Conservation (phyloP, 1,139 yeast species). For the Debaryomycetaceae sp. region DNA sequence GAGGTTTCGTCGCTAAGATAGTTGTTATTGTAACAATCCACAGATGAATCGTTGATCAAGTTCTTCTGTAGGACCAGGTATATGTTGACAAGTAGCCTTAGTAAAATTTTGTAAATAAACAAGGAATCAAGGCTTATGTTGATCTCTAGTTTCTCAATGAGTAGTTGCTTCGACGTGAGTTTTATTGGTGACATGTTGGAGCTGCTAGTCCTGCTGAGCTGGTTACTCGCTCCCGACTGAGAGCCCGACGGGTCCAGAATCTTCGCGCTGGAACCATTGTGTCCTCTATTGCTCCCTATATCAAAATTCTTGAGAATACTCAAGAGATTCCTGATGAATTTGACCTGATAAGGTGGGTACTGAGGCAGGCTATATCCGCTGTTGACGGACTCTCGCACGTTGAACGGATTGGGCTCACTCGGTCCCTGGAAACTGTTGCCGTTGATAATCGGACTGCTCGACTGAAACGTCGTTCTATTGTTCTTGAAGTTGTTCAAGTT, state of each 20-base stretch:
- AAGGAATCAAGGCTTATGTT: constrained; percentile 40
- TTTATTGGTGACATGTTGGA: constrained; percentile 34
- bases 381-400: constrained; percentile 9
- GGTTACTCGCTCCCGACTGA: constrained; percentile 10
- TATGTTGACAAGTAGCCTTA: constrained; percentile 30
- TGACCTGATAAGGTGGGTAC: constrained; percentile 31
- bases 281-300: constrained; percentile 21
- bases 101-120: constrained; percentile 37
- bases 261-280: background rate
- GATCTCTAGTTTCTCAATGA: constrained; percentile 45
- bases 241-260: constrained; percentile 3
- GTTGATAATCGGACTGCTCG: constrained; percentile 6
- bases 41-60: constrained; percentile 9
- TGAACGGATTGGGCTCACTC: constrained; percentile 9
- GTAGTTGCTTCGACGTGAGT: constrained; percentile 38
- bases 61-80: constrained; percentile 22
- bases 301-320: constrained; percentile 40
- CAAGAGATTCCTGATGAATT: constrained; percentile 34
- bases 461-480: background rate
- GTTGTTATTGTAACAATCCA: constrained; percentile 4
- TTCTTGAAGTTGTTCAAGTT: constrained; percentile 11
- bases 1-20: constrained; percentile 15
- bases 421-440: constrained; percentile 6
- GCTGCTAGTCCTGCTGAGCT: constrained; percentile 6
- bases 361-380: constrained; percentile 5